Evolutionary conservation across 805 yeast genomes (phyloP), one percentile per base, ranked within the genome.

Genomic region (Candida rishiriensis): DNA sequence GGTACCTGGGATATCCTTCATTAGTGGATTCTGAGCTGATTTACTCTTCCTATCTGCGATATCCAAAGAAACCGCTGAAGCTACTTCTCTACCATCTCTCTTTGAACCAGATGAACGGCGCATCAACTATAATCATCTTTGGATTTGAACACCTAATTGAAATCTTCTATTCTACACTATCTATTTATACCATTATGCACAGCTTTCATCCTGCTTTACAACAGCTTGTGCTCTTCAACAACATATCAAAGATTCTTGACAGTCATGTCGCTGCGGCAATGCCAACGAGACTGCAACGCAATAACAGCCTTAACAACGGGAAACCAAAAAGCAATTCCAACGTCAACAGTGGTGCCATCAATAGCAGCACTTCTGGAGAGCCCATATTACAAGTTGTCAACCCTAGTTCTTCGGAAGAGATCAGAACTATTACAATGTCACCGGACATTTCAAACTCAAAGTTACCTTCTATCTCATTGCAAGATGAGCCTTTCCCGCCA

Each of bases 171-270:
- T 54, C 69, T 4, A 48, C 59, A 1, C 47, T 65, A 10, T 60
- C 68, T 4, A 36, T 64, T 10, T 61, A 63, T 49, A 54, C 57
- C 1, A 56, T 64, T 14, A 51, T 60, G 51, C 54, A 56, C 41
- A 60, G 57, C 41, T 34, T 63, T 28, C 52, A 46, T 29, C 67
- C 68, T 1, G 34, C 53, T 15, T 41, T 63, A 17, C 47, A 51
- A 36, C 53, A 48, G 36, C 35, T 53, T 2, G 46, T 49, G 13
- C 36, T 52, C 2, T 37, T 41, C 17, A 46, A 41, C 39, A 40
- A 38, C 26, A 31, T 56, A 5, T 41, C 57, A n/a, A 46, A 44
- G 36, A 50, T 55, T n/a, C 37, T 56, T 12, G 61, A 55, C 29
- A 43, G 48, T 18, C 45, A 52, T 40, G 39, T 51, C 10, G 34